These are phyloP conservation scores for Xylariales sp. DNA, from an alignment of 2,329 filamentous ascomycete genomes.

Conservation along the genomic window DNA sequence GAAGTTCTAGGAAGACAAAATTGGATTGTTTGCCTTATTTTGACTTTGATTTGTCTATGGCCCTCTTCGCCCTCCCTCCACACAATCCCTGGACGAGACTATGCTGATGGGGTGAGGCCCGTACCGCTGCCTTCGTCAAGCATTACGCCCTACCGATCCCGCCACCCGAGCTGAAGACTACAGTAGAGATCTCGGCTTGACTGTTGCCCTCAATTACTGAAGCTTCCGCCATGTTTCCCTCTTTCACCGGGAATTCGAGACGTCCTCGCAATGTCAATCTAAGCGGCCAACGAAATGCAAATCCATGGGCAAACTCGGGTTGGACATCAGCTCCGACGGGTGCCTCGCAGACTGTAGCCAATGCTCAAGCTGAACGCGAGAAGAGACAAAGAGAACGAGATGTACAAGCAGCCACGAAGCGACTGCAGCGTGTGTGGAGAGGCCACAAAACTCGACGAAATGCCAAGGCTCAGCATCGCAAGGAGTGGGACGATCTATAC, in stretches of 20 bases:
- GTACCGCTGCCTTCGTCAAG: too few species aligned
- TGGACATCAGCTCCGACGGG: conserved; percentile 56
- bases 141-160: too few species aligned
- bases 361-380: conserved; percentile 81
- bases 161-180: too few species aligned
- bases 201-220: too few species aligned
- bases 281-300: conserved; percentile 68
- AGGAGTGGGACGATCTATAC: conserved; percentile 59
- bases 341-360: conserved; percentile 72
- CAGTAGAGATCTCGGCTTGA: too few species aligned
- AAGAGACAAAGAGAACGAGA: conserved; percentile 77
- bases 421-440: conserved; percentile 78
- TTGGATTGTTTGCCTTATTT: too few species aligned
- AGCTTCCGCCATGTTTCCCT: conserved; percentile 97
- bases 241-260: conserved; percentile 83
- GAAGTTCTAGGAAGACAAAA: too few species aligned
- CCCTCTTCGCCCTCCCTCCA: too few species aligned
- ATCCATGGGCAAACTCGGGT: conserved; percentile 68
- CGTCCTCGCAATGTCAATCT: conserved; percentile 91
- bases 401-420: conserved; percentile 65
- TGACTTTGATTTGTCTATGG: too few species aligned
- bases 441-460: conserved; percentile 61
- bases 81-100: too few species aligned
- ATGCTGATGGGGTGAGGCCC: too few species aligned
- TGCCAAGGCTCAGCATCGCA: conserved; percentile 53